These are phyloP conservation scores for Chaetomium globosum DNA, from an alignment of 2,329 filamentous ascomycete species.

Conservation along the genomic window DNA sequence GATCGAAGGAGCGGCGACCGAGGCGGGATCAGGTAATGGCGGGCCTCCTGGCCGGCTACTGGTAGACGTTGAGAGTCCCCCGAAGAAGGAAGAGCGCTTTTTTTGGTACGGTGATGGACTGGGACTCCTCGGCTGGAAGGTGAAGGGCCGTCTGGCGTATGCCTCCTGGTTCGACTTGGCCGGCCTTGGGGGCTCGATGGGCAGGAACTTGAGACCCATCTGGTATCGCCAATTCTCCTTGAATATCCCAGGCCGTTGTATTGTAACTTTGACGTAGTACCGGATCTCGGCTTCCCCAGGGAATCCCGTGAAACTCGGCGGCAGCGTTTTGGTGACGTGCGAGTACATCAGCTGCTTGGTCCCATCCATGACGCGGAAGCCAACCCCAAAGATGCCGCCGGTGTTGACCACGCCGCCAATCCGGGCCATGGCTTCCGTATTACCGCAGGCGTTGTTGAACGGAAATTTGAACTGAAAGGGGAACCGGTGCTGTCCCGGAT, in stretches of 20 bases:
- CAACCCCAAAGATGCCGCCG: slow-evolving; percentile 56
- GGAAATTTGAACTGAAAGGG: slow-evolving; percentile 77
- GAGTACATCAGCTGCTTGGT: slow-evolving; percentile 61
- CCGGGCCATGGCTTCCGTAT: slow-evolving; percentile 55
- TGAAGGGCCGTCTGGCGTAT: slow-evolving; percentile 74
- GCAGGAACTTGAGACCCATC: slow-evolving; percentile 79
- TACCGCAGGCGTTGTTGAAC: slow-evolving; percentile 73
- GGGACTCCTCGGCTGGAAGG: slow-evolving; percentile 52
- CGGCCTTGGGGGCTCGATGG: slow-evolving; percentile 84
- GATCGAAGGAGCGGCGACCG: slow-evolving; percentile 64
- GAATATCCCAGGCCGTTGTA: slow-evolving; percentile 83
- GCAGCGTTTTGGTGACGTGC: slow-evolving; percentile 84
- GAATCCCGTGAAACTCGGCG: slow-evolving; percentile 85
- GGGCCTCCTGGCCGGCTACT: slow-evolving; percentile 30
- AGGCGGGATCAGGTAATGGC: slow-evolving; percentile 21
- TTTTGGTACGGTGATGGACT: slow-evolving; percentile 44
- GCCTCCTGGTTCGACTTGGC: slow-evolving; percentile 71
- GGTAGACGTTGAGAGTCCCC: slow-evolving; percentile 9
- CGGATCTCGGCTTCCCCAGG: slow-evolving; percentile 85
- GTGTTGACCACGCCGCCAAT: slow-evolving; percentile 57
- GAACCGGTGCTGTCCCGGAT: slow-evolving; percentile 72
- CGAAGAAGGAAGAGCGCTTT: slow-evolving; percentile 52
- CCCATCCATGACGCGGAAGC: slow-evolving; percentile 65
- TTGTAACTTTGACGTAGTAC: slow-evolving; percentile 95
- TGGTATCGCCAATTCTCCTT: slow-evolving; percentile 81